phyloP scores from a whole-genome alignment of 495 filamentous ascomycete genomes.

The Penicillium antarcticum region DNA sequence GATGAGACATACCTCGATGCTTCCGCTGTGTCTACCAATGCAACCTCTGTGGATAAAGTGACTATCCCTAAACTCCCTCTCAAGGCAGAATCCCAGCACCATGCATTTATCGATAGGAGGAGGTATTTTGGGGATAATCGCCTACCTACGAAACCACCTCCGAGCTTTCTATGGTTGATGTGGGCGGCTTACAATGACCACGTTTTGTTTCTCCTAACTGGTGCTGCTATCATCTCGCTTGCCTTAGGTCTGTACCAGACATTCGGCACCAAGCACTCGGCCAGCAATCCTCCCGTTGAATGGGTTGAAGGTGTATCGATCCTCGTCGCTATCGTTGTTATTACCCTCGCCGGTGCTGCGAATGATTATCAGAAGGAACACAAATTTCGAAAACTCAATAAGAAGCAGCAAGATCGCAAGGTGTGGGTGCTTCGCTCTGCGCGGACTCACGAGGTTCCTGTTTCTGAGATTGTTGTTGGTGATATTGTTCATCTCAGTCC shows the following conservation, averaged over 20 bases:
- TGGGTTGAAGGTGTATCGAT: conserved; percentile 73
- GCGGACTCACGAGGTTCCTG: conserved; percentile 60
- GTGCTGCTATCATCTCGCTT: conserved; percentile 69
- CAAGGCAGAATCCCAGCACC: background rate
- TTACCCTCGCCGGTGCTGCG: conserved; percentile 58
- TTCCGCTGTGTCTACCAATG: background rate
- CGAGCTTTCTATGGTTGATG: conserved; percentile 38
- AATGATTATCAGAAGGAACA: conserved; percentile 68
- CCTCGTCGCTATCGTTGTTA: conserved; percentile 63
- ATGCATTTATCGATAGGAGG: background rate
- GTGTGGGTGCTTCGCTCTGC: conserved; percentile 70
- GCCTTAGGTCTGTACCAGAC: conserved; percentile 64
- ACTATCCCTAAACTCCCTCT: background rate
- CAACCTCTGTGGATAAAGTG: background rate
- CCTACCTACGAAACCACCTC: background rate
- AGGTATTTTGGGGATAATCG: conserved; percentile 3
- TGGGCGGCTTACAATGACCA: conserved; percentile 75
- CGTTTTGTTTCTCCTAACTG: conserved; percentile 65
- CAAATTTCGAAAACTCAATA: conserved; percentile 56
- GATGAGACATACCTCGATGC: conserved; percentile 3
- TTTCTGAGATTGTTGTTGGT: conserved; percentile 71
- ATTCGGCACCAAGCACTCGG: conserved; percentile 22
- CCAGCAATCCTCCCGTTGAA: conserved; percentile 48
- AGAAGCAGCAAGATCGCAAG: conserved; percentile 56
- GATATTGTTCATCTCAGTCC: conserved; percentile 74